These are phyloP conservation scores for Chaetomiaceae sp. DNA, from an alignment of 2,329 filamentous ascomycete genomes.

Conservation along the genomic window DNA sequence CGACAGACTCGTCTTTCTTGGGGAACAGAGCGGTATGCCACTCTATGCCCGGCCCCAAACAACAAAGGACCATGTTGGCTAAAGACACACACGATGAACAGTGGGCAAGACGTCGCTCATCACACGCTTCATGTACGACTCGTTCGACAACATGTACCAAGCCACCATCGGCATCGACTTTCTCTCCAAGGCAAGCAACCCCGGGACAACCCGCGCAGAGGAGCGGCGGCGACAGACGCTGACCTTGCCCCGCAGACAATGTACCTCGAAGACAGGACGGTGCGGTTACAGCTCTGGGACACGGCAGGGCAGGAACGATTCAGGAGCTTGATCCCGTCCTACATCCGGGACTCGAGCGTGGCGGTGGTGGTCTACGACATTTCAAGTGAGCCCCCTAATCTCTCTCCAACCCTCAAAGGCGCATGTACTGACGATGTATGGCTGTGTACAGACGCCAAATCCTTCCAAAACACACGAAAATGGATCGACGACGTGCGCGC, in stretches of 20 bases:
- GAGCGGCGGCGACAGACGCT: not conserved
- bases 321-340: slow-evolving; percentile 92
- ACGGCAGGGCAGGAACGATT: slow-evolving; percentile 97
- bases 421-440: too few species aligned
- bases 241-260: slow-evolving; percentile 63
- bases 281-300: slow-evolving; percentile 96
- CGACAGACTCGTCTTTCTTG: slow-evolving; percentile 79
- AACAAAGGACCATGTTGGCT: not conserved
- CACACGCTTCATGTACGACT: slow-evolving; percentile 99
- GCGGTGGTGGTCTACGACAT: slow-evolving; percentile 99
- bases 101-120: slow-evolving; percentile 98
- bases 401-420: too few species aligned
- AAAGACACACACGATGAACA: slow-evolving; percentile 39
- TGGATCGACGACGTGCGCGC: slow-evolving; percentile 98
- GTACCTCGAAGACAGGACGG: slow-evolving; percentile 98
- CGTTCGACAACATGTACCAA: slow-evolving; percentile 99
- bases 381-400: slow-evolving; percentile 57
- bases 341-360: slow-evolving; percentile 96
- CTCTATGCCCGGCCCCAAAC: not conserved
- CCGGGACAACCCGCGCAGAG: not conserved
- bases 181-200: slow-evolving; percentile 74
- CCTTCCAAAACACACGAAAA: slow-evolving; percentile 97
- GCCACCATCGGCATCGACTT: slow-evolving; percentile 99
- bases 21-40: slow-evolving; percentile 90
- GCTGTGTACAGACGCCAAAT: slow-evolving; percentile 76